Evolutionary conservation across 2,329 filamentous ascomycete species (phyloP).

Genomic region (Lecanicillium sp.): DNA sequence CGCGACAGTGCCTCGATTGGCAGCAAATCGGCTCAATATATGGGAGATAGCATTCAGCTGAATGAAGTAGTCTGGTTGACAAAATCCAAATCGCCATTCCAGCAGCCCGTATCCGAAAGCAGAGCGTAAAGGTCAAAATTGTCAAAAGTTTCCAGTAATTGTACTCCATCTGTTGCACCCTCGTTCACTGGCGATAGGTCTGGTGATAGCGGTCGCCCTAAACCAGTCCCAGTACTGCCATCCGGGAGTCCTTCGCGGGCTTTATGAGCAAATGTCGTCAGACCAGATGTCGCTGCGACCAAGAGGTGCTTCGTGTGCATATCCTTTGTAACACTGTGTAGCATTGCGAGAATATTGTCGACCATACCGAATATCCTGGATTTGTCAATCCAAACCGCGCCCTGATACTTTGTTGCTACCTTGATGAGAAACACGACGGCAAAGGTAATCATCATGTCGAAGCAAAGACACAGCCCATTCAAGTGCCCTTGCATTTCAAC

Average conservation of each 20-base stretch:
- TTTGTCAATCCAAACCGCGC: constrained; percentile 16
- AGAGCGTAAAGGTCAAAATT: background rate
- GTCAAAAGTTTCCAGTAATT: background rate
- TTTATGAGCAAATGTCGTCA: background rate
- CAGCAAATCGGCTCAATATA: background rate
- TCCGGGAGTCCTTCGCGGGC: background rate
- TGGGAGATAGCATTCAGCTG: background rate
- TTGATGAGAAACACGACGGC: constrained; percentile 21
- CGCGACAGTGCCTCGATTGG: background rate
- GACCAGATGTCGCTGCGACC: background rate
- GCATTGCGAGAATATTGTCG: constrained; percentile 3
- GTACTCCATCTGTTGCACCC: constrained; percentile 1
- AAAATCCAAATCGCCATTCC: background rate
- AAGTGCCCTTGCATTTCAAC: background rate
- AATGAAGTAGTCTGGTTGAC: background rate
- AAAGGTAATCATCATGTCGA: constrained; percentile 11
- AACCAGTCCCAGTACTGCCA: background rate
- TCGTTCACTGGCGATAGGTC: background rate
- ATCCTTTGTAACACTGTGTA: constrained; percentile 9
- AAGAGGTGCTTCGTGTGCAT: constrained; percentile 20
- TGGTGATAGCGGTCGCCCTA: background rate
- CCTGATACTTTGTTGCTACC: constrained; percentile 17
- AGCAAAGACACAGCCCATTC: constrained; percentile 5
- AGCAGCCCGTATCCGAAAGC: background rate
- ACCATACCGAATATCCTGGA: constrained; percentile 19